Evolutionary conservation across 495 filamentous ascomycete genomes (phyloP).

Genomic region (Penicillium chermesinum): DNA sequence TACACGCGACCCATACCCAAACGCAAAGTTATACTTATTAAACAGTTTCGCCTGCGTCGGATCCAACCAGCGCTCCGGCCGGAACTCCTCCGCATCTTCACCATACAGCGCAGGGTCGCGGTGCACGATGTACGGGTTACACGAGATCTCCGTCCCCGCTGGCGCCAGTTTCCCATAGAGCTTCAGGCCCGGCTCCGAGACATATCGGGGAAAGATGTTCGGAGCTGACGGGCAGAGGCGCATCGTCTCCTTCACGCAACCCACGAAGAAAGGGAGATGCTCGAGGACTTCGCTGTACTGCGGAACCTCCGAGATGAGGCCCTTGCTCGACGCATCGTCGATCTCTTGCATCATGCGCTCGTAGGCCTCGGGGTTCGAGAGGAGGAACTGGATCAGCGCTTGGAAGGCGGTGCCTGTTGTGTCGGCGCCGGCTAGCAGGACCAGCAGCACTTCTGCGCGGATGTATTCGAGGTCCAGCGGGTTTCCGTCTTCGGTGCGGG

Average conservation of each 20-base stretch:
- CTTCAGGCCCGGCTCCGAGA: constrained; percentile 47
- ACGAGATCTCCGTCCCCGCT: constrained; percentile 53
- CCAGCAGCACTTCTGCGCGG: constrained; percentile 50
- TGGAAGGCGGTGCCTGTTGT: constrained; percentile 55
- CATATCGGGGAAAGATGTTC: constrained; percentile 43
- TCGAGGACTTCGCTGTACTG: constrained; percentile 42
- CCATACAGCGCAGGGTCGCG: constrained; percentile 49
- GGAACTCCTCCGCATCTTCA: constrained; percentile 34
- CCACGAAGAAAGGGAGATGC: constrained; percentile 43
- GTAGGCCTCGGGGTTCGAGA: constrained; percentile 44
- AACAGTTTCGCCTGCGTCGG: constrained; percentile 37
- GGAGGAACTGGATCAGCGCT: constrained; percentile 48
- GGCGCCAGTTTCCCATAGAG: constrained; percentile 51
- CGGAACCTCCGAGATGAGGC: constrained; percentile 30
- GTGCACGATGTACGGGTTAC: constrained; percentile 51
- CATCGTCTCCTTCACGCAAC: constrained; percentile 48
- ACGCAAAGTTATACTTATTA: constrained; percentile 49
- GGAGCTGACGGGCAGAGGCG: constrained; percentile 50
- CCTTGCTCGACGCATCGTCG: constrained; percentile 39
- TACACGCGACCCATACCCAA: constrained; percentile 49
- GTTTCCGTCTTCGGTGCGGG: constrained; percentile 41
- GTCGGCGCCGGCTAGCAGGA: constrained; percentile 60
- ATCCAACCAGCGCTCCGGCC: constrained; percentile 41
- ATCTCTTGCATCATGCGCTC: constrained; percentile 54
- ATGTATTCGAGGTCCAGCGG: constrained; percentile 46